phyloP scores from a whole-genome alignment of 257 asterid species.

The Dorcoceras hygrometricum region DNA sequence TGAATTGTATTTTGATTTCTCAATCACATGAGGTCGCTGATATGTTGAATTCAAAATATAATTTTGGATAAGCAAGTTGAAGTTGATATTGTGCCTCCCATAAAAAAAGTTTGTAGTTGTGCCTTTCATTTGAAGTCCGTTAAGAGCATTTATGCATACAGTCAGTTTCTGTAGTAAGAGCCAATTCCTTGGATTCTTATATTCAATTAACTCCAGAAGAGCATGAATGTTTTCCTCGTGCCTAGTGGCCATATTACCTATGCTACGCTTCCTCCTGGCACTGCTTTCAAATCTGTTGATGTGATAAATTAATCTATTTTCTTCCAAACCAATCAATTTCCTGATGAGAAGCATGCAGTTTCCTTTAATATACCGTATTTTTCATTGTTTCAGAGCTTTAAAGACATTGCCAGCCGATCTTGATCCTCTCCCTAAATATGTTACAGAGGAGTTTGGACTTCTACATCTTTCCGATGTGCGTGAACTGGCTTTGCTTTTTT shows the following conservation, averaged over 20 bases:
- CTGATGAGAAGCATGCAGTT: constrained; percentile 10
- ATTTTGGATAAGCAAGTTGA: neutral
- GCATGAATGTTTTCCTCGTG: neutral
- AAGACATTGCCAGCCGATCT: constrained; percentile 59
- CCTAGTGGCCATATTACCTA: neutral
- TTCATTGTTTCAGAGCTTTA: constrained; percentile 54
- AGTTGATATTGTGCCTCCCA: constrained; percentile 5
- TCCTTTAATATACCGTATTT: constrained; percentile 27
- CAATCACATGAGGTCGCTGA: neutral
- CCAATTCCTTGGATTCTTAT: neutral
- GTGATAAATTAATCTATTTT: constrained; percentile 3
- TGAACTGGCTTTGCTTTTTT: constrained; percentile 21
- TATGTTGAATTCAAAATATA: constrained; percentile 14
- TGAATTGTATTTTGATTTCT: neutral
- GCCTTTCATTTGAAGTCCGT: neutral
- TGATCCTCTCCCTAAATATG: constrained; percentile 82
- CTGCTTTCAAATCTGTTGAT: constrained; percentile 11
- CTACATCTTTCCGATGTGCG: constrained; percentile 72
- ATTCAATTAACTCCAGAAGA: neutral
- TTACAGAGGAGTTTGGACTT: constrained; percentile 60
- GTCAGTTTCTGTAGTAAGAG: neutral
- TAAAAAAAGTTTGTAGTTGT: too few species aligned
- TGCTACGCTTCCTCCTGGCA: neutral
- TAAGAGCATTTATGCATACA: constrained; percentile 11
- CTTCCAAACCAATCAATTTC: neutral